These are phyloP conservation scores for Dioscorea alata DNA, from an alignment of 106 monocot genomes.

Conservation along the genomic window DNA sequence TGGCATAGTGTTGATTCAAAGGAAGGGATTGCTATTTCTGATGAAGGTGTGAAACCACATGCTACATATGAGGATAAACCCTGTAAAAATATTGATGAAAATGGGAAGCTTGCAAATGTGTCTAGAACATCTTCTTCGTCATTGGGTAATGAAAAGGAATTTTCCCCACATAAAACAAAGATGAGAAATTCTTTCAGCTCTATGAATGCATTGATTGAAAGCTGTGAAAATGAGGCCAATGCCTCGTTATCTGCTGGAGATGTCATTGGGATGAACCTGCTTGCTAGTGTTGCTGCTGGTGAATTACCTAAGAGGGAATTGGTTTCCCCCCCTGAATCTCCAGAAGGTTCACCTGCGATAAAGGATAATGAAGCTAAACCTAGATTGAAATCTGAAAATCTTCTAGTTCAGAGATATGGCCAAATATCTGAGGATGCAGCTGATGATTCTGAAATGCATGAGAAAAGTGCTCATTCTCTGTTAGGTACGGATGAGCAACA, in stretches of 20 bases:
- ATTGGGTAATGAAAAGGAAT: conserved; percentile 27
- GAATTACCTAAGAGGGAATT: conserved; percentile 43
- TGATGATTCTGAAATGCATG: conserved; percentile 4
- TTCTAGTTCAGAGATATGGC: not conserved
- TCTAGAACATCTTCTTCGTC: conserved; percentile 21
- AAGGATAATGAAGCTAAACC: conserved; percentile 7
- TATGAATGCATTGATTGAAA: conserved; percentile 50
- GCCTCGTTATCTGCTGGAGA: conserved; percentile 32
- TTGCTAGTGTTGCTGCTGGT: conserved; percentile 65
- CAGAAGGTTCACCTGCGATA: not conserved
- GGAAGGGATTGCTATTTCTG: conserved; percentile 22
- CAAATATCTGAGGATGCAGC: not conserved
- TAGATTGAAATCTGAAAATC: conserved; percentile 2
- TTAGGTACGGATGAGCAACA: conserved; percentile 3
- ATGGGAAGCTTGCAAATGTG: conserved; percentile 17
- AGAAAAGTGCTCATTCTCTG: not conserved
- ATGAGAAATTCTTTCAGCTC: conserved; percentile 27
- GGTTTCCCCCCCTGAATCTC: conserved; percentile 10
- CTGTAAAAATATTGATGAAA: conserved; percentile 15
- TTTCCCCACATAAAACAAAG: conserved; percentile 9
- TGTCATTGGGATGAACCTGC: conserved; percentile 60
- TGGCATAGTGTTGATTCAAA: conserved; percentile 37
- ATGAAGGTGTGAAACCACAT: conserved; percentile 23
- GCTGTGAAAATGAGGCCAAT: conserved; percentile 36
- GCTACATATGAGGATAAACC: conserved; percentile 28